Evolutionary conservation across 73 alveolate genomes (phyloP), one percentile per base, ranked within the genome.

Genomic region (Paramecium pentaurelia): DNA sequence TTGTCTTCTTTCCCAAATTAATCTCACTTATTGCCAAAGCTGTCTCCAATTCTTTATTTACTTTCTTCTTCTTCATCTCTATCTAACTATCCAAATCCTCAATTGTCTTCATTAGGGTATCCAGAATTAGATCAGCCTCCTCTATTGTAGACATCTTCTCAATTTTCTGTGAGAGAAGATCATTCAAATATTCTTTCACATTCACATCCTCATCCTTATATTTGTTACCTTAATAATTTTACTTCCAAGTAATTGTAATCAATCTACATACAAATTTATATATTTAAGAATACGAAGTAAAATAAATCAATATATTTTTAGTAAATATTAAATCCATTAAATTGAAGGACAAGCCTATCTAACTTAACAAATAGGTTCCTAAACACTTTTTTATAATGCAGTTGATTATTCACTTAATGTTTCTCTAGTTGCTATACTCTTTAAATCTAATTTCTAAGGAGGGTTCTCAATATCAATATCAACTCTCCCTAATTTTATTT

Each of bases 1-100:
- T 34, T 16, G 9, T 75, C 47, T 75, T 75, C 37, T 75, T 75
- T 5, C 27, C 88, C 20, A 75, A 38, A 38, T 75, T 75, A 2
- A 75, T 38, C 30, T 75, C 88, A 75, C 88, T 75, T 12, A 75
- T 20, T 37, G 30, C 60, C 20, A 75, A 75, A 30, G 88, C 88
- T 12, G 68, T 37, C 16, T 75, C 30, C 68, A 75, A 75, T 37
- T 75, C 88, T 10, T 75, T 20, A 38, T 75, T 36, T 40, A 75
- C 88, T 28, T 75, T 75, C 22, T 75, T 36, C 60, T 75, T 75
- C 60, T 75, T 75, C 1, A 10, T 38, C 47, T 75, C 88, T 12
- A 36, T 75, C 68, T 75, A 22, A 6, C 37, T 12, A 25, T 75
- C 58, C 60, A 75, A 75, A 36, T 30, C 60, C 3, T 75, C 88